Conservation (phyloP, 2,329 filamentous ascomycete genomes). For the Rhynchosporium graminicola region DNA sequence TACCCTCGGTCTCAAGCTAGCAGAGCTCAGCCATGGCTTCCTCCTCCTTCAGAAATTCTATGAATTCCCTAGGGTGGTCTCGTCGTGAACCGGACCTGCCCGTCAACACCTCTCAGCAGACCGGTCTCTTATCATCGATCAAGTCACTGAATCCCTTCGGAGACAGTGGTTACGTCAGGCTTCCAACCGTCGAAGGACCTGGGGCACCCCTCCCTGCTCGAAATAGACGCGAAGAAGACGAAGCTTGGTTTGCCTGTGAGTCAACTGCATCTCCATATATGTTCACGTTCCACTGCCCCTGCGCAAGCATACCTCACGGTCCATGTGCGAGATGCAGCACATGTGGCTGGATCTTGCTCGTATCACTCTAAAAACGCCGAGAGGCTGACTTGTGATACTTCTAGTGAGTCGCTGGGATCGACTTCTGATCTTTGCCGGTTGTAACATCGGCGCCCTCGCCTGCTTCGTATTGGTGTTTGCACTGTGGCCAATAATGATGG, state of each 20-base stretch:
- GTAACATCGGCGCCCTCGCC: conserved; percentile 83
- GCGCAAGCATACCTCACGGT: conserved; percentile 36
- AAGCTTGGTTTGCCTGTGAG: conserved; percentile 95
- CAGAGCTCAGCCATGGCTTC: conserved; percentile 67
- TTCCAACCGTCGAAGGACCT: conserved; percentile 80
- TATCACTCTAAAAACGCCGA: conserved; percentile 28
- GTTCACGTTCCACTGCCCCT: conserved; percentile 36
- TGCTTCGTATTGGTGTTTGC: conserved; percentile 94
- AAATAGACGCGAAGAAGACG: conserved; percentile 86
- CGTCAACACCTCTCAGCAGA: conserved; percentile 69
- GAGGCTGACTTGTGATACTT: conserved; percentile 41
- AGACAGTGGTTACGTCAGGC: conserved; percentile 81
- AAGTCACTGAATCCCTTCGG: conserved; percentile 87
- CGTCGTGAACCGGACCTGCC: conserved; percentile 77
- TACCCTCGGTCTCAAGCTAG: conserved; percentile 27
- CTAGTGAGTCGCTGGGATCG: conserved; percentile 97
- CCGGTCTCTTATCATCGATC: conserved; percentile 76
- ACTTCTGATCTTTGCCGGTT: conserved; percentile 85
- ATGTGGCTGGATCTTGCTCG: conserved; percentile 32
- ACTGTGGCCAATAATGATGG: conserved; percentile 78
- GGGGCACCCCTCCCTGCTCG: conserved; percentile 86
- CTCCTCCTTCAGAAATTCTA: conserved; percentile 85
- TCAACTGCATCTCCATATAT: conserved; percentile 40
- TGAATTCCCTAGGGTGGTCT: conserved; percentile 94
- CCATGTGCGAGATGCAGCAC: conserved; percentile 36